These are phyloP conservation scores for Solanum chilense DNA, from an alignment of 257 asterid species.

Conservation along the genomic window DNA sequence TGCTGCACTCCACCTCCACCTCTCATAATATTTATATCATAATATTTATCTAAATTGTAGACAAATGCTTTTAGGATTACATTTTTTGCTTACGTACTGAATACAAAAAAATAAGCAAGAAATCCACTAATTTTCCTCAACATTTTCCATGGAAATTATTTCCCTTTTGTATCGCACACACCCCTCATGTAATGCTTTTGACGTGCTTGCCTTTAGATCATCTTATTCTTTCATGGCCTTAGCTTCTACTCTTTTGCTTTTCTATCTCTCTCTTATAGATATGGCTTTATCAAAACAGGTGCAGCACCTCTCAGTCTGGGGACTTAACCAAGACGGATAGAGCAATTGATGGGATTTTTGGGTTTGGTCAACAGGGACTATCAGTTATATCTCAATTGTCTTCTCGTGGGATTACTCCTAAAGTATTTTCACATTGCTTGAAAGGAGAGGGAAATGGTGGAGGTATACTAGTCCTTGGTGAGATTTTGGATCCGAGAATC, in stretches of 20 bases:
- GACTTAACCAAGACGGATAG: constrained; percentile 73
- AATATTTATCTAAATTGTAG: neutral
- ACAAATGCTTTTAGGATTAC: neutral
- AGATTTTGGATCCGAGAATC: constrained; percentile 80
- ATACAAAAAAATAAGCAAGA: neutral
- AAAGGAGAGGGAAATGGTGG: constrained; percentile 89
- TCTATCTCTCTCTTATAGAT: neutral
- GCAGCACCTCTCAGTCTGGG: constrained; percentile 74
- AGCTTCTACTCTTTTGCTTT: neutral
- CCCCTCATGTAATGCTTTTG: neutral
- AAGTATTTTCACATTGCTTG: constrained; percentile 79
- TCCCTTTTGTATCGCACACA: neutral
- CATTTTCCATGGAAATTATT: neutral
- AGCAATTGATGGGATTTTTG: constrained; percentile 89
- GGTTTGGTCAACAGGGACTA: constrained; percentile 76
- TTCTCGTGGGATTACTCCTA: constrained; percentile 71
- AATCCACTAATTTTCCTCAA: neutral
- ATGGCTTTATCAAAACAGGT: constrained; percentile 36
- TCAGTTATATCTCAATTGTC: constrained; percentile 77
- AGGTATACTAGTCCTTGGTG: constrained; percentile 88
- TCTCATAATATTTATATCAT: neutral
- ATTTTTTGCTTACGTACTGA: neutral
- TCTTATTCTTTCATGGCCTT: neutral
- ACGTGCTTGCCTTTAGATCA: neutral
- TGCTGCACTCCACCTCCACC: neutral